phyloP scores from a whole-genome alignment of 805 yeast genomes.

The Lachancea dasiensis region DNA sequence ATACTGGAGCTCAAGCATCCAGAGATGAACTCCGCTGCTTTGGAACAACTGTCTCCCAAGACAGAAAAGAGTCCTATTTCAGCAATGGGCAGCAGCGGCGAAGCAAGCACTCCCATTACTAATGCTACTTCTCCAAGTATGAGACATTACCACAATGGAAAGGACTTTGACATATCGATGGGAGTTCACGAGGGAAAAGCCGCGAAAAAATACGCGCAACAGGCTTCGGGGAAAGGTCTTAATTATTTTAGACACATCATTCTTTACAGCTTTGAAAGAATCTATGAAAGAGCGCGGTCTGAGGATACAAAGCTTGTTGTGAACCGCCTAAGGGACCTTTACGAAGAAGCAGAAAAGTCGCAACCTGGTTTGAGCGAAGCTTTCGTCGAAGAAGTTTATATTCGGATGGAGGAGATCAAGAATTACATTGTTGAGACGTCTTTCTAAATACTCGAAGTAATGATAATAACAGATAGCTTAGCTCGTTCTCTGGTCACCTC shows the following conservation, averaged over 20 bases:
- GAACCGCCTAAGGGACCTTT: slow-evolving; percentile 34
- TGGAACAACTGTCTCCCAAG: slow-evolving; percentile 5
- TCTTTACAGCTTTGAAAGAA: slow-evolving; percentile 41
- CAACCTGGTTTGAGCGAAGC: slow-evolving; percentile 66
- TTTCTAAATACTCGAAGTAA: background rate
- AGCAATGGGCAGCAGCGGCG: slow-evolving; percentile 6
- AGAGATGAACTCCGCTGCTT: background rate
- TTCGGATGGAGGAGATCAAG: slow-evolving; percentile 29
- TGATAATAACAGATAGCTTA: background rate
- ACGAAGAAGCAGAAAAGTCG: slow-evolving; percentile 41
- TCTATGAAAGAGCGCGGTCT: slow-evolving; percentile 47
- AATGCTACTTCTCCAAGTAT: slow-evolving; percentile 10
- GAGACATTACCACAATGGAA: slow-evolving; percentile 3
- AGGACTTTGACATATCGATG: slow-evolving; percentile 9
- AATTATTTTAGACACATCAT: slow-evolving; percentile 40
- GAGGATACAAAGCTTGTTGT: slow-evolving; percentile 44
- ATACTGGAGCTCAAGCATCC: background rate
- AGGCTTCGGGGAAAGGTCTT: slow-evolving; percentile 17
- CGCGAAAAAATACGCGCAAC: slow-evolving; percentile 16
- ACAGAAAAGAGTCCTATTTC: slow-evolving; percentile 10
- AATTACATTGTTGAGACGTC: slow-evolving; percentile 7
- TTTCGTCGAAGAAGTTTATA: slow-evolving; percentile 55
- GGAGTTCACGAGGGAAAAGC: slow-evolving; percentile 8
- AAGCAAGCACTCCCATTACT: slow-evolving; percentile 6
- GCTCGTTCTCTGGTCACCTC: no score